Percentiles rank a stretch among this genome's conserved stretches.
Conservation (phyloP, 257 asterid genomes). For the Echites panduratus region DNA sequence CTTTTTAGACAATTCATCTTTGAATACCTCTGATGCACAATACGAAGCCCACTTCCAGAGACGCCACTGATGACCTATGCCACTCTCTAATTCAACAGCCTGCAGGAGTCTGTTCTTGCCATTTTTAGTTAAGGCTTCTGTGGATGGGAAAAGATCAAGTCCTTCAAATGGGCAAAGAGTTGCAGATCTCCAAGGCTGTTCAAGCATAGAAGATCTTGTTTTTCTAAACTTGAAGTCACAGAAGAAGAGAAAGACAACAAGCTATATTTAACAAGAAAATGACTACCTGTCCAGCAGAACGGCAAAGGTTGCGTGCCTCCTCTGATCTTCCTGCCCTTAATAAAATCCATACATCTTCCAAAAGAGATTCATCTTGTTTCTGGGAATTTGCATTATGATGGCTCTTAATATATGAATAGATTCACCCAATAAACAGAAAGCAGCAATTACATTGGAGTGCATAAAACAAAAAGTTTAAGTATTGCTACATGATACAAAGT, state of each 20-base stretch:
- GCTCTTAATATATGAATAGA: neutral
- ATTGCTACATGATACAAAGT: neutral
- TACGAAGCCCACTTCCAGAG: conserved; percentile 99
- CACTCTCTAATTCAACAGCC: conserved; percentile 92
- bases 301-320: conserved; percentile 88
- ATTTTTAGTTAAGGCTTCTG: conserved; percentile 67
- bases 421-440: neutral
- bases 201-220: conserved; percentile 24
- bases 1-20: neutral
- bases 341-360: conserved; percentile 94
- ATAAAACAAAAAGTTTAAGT: neutral
- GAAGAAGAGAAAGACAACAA: neutral
- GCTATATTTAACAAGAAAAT: conserved; percentile 14
- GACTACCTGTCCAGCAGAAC: conserved; percentile 92
- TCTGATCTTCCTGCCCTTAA: conserved; percentile 90
- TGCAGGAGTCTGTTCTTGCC: conserved; percentile 84
- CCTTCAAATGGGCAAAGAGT: conserved; percentile 82
- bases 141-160: conserved; percentile 61
- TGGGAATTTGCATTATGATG: conserved; percentile 21
- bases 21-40: conserved; percentile 90
- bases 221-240: conserved; percentile 6
- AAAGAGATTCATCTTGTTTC: conserved; percentile 96
- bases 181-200: conserved; percentile 99
- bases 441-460: neutral
- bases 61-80: conserved; percentile 81